phyloP scores from a whole-genome alignment of 2,329 filamentous ascomycete genomes.

The Dichotomopilus funicola region DNA sequence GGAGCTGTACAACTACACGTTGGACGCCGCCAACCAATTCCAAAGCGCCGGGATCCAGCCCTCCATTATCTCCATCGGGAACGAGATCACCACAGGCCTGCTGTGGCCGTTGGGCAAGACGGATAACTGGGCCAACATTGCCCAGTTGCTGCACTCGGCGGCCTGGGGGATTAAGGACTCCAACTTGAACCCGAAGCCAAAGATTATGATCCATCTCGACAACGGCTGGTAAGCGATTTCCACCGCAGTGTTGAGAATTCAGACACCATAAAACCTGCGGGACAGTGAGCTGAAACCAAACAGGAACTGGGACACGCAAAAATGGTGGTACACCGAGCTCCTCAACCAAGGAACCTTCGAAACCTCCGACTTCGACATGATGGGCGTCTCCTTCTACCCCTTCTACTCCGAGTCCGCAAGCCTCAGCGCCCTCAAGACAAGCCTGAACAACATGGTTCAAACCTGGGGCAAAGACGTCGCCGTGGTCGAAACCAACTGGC shows the following conservation, averaged over 20 bases:
- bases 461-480: slow-evolving; percentile 59
- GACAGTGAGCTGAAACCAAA: background rate
- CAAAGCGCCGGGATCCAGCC: slow-evolving; percentile 48
- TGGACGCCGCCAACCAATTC: slow-evolving; percentile 55
- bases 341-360: slow-evolving; percentile 45
- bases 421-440: slow-evolving; percentile 48
- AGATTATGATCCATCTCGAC: slow-evolving; percentile 70
- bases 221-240: slow-evolving; percentile 50
- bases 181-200: slow-evolving; percentile 47
- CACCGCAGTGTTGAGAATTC: background rate
- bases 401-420: slow-evolving; percentile 59
- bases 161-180: slow-evolving; percentile 60
- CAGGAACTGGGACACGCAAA: slow-evolving; percentile 56
- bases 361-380: slow-evolving; percentile 58
- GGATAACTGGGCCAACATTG: slow-evolving; percentile 52
- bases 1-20: slow-evolving; percentile 64
- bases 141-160: slow-evolving; percentile 56
- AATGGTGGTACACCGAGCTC: slow-evolving; percentile 53
- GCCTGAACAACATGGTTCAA: slow-evolving; percentile 51
- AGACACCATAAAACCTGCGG: too few relatives aligned
- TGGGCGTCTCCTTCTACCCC: slow-evolving; percentile 68
- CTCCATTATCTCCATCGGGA: slow-evolving; percentile 62
- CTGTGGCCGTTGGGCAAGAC: slow-evolving; percentile 59
- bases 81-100: slow-evolving; percentile 63
- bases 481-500: slow-evolving; percentile 69